Base-by-base conservation (phyloP, 345 rosid genomes). In the Brassica incana region DNA sequence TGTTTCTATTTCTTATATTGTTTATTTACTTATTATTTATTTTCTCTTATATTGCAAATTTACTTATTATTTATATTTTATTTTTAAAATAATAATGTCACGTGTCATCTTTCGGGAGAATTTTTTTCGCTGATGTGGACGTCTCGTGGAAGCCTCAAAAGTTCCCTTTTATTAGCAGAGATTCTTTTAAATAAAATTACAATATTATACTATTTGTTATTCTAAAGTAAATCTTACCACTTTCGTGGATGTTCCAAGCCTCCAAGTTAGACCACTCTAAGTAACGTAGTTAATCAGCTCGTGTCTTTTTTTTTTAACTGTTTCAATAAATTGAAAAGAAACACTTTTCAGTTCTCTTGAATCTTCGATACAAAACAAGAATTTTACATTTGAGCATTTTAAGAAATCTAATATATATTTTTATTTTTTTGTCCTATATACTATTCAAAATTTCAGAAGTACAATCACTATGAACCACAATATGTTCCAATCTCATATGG, bases 201-300 rank as follows among this genome's bases (percentile, higher is more conserved):
- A 38, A 10, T 67, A 43, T 27, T 36, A 35, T 15, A n/a, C 15
- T 61, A 25, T 54, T 35, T 14, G 12, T 52, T 54, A 2, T 40
- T 60, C 40, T 32, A 18, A 64, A 64, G 71, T 52, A 40, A 65
- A 65, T 60, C 5, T 18, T 65, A 65, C 69, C 67, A 38, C 64
- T 77, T 50, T 50, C 58, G 67, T 36, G 64, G 67, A 65, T 71
- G 72, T 72, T 78, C 67, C 72, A 77, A 78, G 35, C 59, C 43
- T 65, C 25, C 68, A 65, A 7, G 6, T 8, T 43, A 64, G 33
- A 71, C 75, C 65, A 61, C 54, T 23, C 50, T 18, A 54, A 18
- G 76, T 71, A 12, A 18, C 38, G 62, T 32, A 4, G 12, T 43
- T 62, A 14, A 62, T 12, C n/a, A 60, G 1, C 14, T 8, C 54